Evolutionary conservation across 208 protist species (phyloP).

Genomic region (Crithidia thermophila): DNA sequence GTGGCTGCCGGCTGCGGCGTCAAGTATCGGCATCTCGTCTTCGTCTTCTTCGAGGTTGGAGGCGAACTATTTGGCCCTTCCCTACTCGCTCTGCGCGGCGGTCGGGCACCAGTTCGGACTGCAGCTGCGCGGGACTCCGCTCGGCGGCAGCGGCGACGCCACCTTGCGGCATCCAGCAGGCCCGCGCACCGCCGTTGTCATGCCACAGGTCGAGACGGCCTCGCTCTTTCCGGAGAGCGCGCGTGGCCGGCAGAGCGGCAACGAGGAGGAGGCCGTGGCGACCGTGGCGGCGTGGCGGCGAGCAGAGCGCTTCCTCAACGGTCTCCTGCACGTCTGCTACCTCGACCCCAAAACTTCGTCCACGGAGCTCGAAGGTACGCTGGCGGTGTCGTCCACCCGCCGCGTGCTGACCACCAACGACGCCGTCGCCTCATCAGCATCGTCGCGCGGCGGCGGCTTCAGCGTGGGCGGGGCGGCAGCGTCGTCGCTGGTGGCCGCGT

Average conservation of each 20-base stretch:
- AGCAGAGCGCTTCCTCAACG: constrained; percentile 48
- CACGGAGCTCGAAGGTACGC: constrained; percentile 63
- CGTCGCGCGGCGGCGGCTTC: constrained; percentile 3
- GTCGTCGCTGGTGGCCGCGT: constrained; percentile 15
- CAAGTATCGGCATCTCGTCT: not conserved
- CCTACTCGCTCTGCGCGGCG: constrained; percentile 73
- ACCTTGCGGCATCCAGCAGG: constrained; percentile 35
- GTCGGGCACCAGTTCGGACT: constrained; percentile 77
- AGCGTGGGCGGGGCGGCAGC: constrained; percentile 3
- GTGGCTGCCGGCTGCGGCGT: constrained; percentile 66
- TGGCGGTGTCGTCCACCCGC: constrained; percentile 60
- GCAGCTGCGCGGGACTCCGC: constrained; percentile 35
- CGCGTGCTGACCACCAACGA: constrained; percentile 38
- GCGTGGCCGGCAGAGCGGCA: not conserved
- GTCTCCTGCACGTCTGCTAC: constrained; percentile 56
- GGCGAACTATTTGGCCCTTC: constrained; percentile 16
- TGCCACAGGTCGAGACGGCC: not conserved
- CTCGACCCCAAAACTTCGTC: constrained; percentile 54
- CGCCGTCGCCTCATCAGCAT: too few relatives aligned
- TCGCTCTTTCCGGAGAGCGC: constrained; percentile 2
- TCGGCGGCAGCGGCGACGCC: constrained; percentile 32
- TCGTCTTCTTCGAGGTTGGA: constrained; percentile 2
- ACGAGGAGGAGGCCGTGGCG: constrained; percentile 13
- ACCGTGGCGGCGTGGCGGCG: constrained; percentile 32
- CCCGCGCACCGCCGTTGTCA: constrained; percentile 17